A percentile compares a stretch with the other conserved stretches of the same genome.
phyloP scores from a whole-genome alignment of 2,329 filamentous ascomycete species.

The Alternaria panax region DNA sequence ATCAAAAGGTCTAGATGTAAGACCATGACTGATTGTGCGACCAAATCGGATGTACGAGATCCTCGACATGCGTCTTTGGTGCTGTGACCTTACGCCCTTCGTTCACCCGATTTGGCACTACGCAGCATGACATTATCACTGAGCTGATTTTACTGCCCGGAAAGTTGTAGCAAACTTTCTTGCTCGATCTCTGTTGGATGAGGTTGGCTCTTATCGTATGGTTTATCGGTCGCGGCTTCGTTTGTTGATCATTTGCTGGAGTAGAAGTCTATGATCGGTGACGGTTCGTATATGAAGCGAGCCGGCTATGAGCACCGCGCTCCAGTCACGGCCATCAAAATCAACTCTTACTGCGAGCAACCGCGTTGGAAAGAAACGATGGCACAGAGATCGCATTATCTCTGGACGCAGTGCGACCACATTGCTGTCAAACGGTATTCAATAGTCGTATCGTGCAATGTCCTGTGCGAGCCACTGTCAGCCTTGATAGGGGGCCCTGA shows the following conservation, averaged over 20 bases:
- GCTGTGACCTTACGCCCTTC: background rate
- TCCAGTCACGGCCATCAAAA: background rate
- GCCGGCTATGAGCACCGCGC: background rate
- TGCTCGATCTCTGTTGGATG: background rate
- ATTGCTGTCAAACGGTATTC: conserved; percentile 3
- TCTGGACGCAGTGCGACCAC: conserved; percentile 3
- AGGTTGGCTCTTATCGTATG: background rate
- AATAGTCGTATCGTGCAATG: conserved; percentile 1
- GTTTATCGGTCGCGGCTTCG: background rate
- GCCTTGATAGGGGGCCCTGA: background rate
- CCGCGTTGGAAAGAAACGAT: background rate
- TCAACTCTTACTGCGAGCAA: background rate
- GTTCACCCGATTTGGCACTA: background rate
- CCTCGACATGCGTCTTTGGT: background rate
- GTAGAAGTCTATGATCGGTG: conserved; percentile 5
- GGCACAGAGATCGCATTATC: conserved; percentile 5
- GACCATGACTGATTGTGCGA: background rate
- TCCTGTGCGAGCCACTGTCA: conserved; percentile 3
- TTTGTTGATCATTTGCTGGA: background rate
- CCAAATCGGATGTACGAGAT: background rate
- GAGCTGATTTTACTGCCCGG: background rate
- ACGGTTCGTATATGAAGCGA: conserved; percentile 2
- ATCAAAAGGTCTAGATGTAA: background rate
- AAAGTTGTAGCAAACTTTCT: background rate
- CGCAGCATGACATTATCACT: background rate